Conservation (phyloP, 148 eudicot species). For the Diospyros lotus region DNA sequence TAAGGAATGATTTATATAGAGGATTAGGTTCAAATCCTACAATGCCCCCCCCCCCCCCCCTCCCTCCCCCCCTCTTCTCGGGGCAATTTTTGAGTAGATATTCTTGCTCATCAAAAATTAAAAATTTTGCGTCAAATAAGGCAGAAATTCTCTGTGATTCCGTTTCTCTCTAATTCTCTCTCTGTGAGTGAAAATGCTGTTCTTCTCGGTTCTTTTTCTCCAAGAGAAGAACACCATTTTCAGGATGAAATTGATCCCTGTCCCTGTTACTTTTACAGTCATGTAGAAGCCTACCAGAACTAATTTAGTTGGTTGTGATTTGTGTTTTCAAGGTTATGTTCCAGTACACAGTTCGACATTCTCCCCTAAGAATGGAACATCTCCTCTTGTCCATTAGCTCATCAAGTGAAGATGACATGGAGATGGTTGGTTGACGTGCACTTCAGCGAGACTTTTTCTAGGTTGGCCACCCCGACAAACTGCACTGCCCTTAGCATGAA, state of each 20-base stretch:
- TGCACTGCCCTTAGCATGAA: not conserved
- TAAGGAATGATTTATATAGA: no score
- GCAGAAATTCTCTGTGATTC: not conserved
- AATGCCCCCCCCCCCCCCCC: no score
- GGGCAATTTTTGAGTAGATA: no score
- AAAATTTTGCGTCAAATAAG: not conserved
- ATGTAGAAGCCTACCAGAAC: not conserved
- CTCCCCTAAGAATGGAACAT: constrained; percentile 72
- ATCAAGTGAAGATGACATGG: constrained; percentile 48
- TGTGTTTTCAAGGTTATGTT: constrained; percentile 56
- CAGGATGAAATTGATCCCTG: not conserved
- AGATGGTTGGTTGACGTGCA: constrained; percentile 49
- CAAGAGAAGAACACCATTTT: no score
- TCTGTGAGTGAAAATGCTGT: not conserved
- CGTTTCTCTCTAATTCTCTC: not conserved
- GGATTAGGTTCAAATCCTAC: no score
- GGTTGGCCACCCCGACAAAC: not conserved
- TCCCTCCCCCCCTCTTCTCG: no score
- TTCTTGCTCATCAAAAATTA: no score
- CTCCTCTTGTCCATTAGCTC: constrained; percentile 50
- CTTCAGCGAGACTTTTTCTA: not conserved
- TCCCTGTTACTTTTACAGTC: constrained; percentile 1
- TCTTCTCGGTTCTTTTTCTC: no score
- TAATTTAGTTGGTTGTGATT: not conserved
- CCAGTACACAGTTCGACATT: constrained; percentile 79